Evolutionary conservation across 2,329 filamentous ascomycete genomes (phyloP), one percentile per base, ranked within the genome.

Genomic region (Rugonectria rugulosa): DNA sequence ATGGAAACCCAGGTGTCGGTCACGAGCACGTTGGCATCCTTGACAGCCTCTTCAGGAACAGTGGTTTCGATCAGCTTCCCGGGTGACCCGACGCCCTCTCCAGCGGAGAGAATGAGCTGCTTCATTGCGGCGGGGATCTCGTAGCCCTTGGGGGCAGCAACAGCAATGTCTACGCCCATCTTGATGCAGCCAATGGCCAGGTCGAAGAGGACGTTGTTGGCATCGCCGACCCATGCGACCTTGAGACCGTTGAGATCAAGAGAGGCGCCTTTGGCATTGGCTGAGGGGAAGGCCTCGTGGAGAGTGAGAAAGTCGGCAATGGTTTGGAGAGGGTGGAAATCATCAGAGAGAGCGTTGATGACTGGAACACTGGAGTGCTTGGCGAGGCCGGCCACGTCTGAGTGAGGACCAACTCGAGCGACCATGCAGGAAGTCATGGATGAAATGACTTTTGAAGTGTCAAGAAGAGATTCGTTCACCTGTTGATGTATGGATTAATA

Each of bases 1-100:
- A 99, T 99, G 2, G 92, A 96, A 26, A 99, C 85, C 95, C 95
- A 99, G 1, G 95, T 99, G 70, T 99, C 95, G 1, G 95, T 99
- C 19, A 98, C 92, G 54, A 99, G 80, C 48, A 98, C 84, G 72
- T 99, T 89, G 3, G 95, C 94, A 61, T 88, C 79, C 77, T 90
- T 90, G 70, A 97, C 87, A 5, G 84, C 95, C 68, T 96, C 91
- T 71, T 95, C 91, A 0, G 94, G 95, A 1, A 89, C 79, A 19
- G 82, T 89, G 1, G 91, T 96, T 75, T 96, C 89, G 5, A 77
- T 78, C 27, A 97, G 80, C 64, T 82, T 87, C 14, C 90, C 90
- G 2, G 88, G 81, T 1, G 77, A 80, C 14, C 77, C 66, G 5
- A 88, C 78, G 5, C 82, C 81, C 14, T 80, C 68, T 9, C 84